Base-by-base conservation (phyloP, 176 grass and related monocot genomes). In the Puccinellia tenuiflora region DNA sequence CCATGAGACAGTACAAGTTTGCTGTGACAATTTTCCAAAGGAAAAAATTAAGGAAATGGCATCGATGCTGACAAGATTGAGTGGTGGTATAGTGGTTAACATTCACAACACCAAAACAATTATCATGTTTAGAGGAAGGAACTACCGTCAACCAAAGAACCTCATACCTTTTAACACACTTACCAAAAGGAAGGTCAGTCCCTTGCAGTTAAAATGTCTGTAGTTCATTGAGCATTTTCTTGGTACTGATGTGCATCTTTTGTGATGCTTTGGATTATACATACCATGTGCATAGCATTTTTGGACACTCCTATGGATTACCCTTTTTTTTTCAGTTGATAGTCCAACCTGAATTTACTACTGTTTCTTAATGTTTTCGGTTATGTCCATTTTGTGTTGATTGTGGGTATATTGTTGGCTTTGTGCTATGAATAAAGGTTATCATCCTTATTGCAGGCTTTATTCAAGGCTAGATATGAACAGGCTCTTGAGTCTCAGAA, bases 1-100 rank as follows among this genome's bases (percentile, higher is more conserved):
- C 85, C 93, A 95, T 65, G 93, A 98, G 83, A 98, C 96, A 0
- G 96, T 98, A 40, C 96, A 98, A 83, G 92, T 98, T 81, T 98
- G 88, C 72, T 98, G 96, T 86, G 96, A 98, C 76, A 98, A 95
- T 61, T 98, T 91, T 26, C 92, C 96, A 0, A 95, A 93, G 83
- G 96, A 98, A 86, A 98, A 98, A 40, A 98, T 98, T 51, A 98
- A 93, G 77, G 96, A 98, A 84, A 98, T 98, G 96, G 91, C 96
- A 26, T 87, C 89, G 3, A 93, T 98, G 96, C 67, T 98, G 34
- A 90, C 96, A 84, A 95, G 91, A 83, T 86, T 98, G 83, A 98
- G 96, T 85, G 96, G 96, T 52, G 96, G 96, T 65, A 95, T 95
- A 85, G 96, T 98, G 47, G 90, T 98, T 61, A 98, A 98, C 87